These are phyloP conservation scores for Fragaria iinumae DNA, from an alignment of 306 rosid species.

Conservation along the genomic window DNA sequence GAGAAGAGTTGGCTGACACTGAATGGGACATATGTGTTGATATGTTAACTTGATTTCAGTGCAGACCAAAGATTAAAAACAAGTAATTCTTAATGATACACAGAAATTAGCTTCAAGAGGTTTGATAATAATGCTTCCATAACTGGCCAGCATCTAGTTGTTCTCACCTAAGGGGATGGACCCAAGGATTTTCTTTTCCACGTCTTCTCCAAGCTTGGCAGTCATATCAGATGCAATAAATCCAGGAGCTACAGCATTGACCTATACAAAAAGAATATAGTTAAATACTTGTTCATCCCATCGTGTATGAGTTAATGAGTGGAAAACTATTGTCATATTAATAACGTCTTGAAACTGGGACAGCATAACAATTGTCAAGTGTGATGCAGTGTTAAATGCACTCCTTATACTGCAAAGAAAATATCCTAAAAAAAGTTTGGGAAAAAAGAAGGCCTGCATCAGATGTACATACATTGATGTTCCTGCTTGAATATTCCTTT, in stretches of 20 bases:
- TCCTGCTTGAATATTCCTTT: conserved; percentile 87
- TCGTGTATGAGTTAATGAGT: not conserved
- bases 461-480: conserved; percentile 58
- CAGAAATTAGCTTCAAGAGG: not conserved
- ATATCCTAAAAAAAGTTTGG: not conserved
- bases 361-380: not conserved
- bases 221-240: conserved; percentile 98
- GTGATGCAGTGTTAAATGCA: not conserved
- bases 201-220: conserved; percentile 80
- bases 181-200: conserved; percentile 83
- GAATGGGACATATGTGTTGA: not conserved
- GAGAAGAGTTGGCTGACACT: not conserved
- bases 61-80: not conserved
- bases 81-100: not conserved
- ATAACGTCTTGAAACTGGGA: not conserved
- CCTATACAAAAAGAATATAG: conserved; percentile 41
- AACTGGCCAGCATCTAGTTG: not conserved
- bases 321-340: not conserved
- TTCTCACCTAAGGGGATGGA: conserved; percentile 84
- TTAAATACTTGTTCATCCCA: conserved; percentile 4
- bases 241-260: conserved; percentile 96
- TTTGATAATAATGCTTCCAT: not conserved
- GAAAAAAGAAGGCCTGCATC: not conserved
- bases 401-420: not conserved
- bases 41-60: not conserved